Evolutionary conservation across 805 yeast genomes (phyloP), one percentile per base, ranked within the genome.

Genomic region (Groenewaldozyma salmanticensis): DNA sequence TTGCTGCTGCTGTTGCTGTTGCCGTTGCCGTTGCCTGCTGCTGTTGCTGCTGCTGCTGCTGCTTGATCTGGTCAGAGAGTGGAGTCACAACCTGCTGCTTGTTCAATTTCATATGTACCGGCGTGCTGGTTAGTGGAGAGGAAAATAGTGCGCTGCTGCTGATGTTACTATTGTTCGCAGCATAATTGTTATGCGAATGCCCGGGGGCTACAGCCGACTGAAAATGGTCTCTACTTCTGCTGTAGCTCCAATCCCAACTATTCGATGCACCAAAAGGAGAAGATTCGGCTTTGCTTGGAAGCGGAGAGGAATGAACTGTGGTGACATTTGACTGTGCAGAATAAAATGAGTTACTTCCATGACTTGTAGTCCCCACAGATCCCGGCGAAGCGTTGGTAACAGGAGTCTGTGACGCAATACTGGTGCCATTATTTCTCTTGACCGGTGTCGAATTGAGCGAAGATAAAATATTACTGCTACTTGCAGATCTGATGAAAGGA

Each of bases 141-240:
- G 29, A 24, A 24, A 24, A 13, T 24, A 24, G 7, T 9, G 11
- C 29, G 13, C 29, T 24, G 29, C 29, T 29, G 31, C 21, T 37
- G 15, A 6, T 16, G 37, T 11, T 17, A 37, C 36, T 37, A 13
- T 21, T n/a, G 18, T 31, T 20, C 5, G 40, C 41, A 24, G 29
- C 7, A 24, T 24, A 24, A n/a, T n/a, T n/a, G n/a, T n/a, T n/a
- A n/a, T n/a, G n/a, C n/a, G n/a, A n/a, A n/a, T n/a, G n/a, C n/a
- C n/a, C n/a, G n/a, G n/a, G n/a, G n/a, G n/a, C n/a, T n/a, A n/a
- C n/a, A n/a, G n/a, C n/a, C n/a, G n/a, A n/a, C n/a, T n/a, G n/a
- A n/a, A n/a, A n/a, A n/a, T n/a, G n/a, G 7, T 24, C 29, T 13
- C 13, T 24, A 9, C 11, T 13, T 9, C 29, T 7, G n/a, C n/a